Conservation (phyloP, 495 filamentous ascomycete species). For the Podospora sp. region DNA sequence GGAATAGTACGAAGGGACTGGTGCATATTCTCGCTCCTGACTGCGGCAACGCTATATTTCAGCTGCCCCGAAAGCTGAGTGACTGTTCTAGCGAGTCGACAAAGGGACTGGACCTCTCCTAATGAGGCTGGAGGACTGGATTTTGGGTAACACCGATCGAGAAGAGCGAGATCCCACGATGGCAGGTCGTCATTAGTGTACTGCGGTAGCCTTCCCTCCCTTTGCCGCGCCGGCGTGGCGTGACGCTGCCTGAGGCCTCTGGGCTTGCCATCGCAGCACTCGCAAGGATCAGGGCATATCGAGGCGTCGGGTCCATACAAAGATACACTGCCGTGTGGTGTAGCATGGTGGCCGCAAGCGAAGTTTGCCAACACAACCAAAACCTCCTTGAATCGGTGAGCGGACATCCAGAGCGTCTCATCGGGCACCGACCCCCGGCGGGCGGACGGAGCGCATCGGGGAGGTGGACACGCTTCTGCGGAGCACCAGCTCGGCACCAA, state of each 20-base stretch:
- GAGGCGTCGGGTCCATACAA: neutral
- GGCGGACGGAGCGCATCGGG: neutral
- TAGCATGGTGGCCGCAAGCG: neutral
- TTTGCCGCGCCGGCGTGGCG: too few relatives aligned
- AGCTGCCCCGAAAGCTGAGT: neutral
- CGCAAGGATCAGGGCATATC: neutral
- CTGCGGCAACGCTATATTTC: neutral
- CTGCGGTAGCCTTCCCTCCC: too few relatives aligned
- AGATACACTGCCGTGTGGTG: neutral
- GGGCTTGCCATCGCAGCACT: neutral
- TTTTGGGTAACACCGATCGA: neutral
- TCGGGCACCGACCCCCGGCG: neutral
- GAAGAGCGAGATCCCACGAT: neutral
- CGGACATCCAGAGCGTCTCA: neutral
- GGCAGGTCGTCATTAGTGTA: neutral
- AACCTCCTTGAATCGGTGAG: neutral
- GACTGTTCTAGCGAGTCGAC: neutral
- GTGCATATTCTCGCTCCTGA: neutral
- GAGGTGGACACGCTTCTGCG: neutral
- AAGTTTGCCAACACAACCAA: neutral
- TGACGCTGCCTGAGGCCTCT: too few relatives aligned
- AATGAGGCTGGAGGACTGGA: neutral
- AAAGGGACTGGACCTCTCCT: neutral
- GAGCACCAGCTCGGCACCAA: neutral
- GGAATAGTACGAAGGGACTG: neutral